Evolutionary conservation across 371 early-diverging fungal species (phyloP).

Genomic region (Circinella umbellata): DNA sequence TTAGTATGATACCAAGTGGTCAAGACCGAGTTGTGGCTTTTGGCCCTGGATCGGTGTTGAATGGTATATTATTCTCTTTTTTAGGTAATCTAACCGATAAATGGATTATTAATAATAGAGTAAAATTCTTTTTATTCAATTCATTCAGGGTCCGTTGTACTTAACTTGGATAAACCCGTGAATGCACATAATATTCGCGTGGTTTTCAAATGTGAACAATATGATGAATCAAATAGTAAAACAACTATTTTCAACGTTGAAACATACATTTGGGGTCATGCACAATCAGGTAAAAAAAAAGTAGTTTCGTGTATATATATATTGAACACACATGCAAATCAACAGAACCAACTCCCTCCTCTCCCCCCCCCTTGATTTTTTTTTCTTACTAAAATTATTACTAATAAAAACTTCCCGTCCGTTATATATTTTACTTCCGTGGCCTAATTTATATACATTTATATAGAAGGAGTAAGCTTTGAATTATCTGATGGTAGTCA

Average conservation of each 20-base stretch:
- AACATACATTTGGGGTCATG: conserved; percentile 19
- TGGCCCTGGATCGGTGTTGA: conserved; percentile 48
- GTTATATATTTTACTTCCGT: background rate
- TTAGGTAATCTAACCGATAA: conserved; percentile 14
- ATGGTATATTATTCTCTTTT: conserved; percentile 37
- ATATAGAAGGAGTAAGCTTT: conserved; percentile 9
- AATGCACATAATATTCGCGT: conserved; percentile 36
- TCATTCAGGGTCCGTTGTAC: conserved; percentile 39
- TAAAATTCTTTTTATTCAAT: background rate
- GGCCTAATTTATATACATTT: background rate
- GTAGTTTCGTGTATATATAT: no score
- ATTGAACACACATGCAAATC: no score
- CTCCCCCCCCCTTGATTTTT: background rate
- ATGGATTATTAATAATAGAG: conserved; percentile 15
- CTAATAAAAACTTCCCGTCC: no score
- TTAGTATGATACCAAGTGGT: conserved; percentile 32
- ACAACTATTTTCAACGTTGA: conserved; percentile 20
- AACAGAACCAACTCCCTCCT: background rate
- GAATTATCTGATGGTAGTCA: conserved; percentile 36
- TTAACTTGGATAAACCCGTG: conserved; percentile 35
- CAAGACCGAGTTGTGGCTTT: conserved; percentile 43
- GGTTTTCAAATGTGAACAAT: conserved; percentile 41
- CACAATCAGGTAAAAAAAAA: conserved; percentile 14
- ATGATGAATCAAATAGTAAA: conserved; percentile 5
- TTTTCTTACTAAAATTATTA: no score